These are phyloP conservation scores for Lipomyces spencermartinsiae DNA, from an alignment of 805 yeast species.

Conservation along the genomic window DNA sequence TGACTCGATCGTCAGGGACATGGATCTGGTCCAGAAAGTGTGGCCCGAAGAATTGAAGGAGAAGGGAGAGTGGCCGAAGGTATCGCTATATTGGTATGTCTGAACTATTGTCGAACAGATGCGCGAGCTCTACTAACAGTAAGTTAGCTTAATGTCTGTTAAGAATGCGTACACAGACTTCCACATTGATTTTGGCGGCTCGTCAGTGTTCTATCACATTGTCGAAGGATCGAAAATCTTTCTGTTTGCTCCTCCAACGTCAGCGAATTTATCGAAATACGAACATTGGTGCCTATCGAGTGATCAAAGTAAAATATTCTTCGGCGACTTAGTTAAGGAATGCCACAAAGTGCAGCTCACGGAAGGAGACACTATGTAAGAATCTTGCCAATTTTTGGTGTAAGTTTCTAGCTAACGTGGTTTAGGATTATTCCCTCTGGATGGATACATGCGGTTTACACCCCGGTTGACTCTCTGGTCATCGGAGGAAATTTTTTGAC, in stretches of 20 bases:
- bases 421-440: slow-evolving; percentile 77
- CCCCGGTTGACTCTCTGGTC: slow-evolving; percentile 79
- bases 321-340: slow-evolving; percentile 58
- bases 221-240: slow-evolving; percentile 77
- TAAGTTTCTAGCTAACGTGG: neutral
- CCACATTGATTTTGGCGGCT: slow-evolving; percentile 91
- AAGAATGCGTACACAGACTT: slow-evolving; percentile 82
- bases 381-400: neutral
- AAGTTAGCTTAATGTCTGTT: slow-evolving; percentile 74
- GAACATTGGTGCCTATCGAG: slow-evolving; percentile 73
- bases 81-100: slow-evolving; percentile 65
- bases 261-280: slow-evolving; percentile 63
- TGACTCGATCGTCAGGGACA: slow-evolving; percentile 38
- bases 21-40: slow-evolving; percentile 72
- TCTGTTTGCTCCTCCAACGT: slow-evolving; percentile 79
- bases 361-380: slow-evolving; percentile 68
- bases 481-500: slow-evolving; percentile 90
- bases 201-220: slow-evolving; percentile 87
- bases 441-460: slow-evolving; percentile 90
- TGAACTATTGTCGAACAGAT: neutral
- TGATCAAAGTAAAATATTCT: slow-evolving; percentile 68
- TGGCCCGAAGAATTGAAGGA: slow-evolving; percentile 54
- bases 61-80: slow-evolving; percentile 45
- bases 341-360: slow-evolving; percentile 62
- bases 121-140: neutral